Evolutionary conservation across 345 rosid genomes (phyloP).

Genomic region (Lepidium aucheri): DNA sequence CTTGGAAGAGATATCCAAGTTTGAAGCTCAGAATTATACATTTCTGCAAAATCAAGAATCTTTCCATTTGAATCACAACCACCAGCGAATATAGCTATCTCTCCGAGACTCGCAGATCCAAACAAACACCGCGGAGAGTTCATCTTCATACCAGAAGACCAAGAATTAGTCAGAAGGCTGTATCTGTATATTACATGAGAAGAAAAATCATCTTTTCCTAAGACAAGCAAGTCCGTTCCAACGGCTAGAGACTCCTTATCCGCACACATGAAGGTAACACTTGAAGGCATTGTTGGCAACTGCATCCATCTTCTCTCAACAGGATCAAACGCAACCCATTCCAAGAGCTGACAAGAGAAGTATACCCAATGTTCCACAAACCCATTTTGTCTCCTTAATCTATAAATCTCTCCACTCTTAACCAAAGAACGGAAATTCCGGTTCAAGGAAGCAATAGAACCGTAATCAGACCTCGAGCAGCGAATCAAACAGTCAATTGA

Average conservation of each 20-base stretch:
- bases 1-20: constrained; percentile 45
- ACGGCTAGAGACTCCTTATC: constrained; percentile 93
- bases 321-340: constrained; percentile 94
- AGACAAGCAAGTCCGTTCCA: constrained; percentile 88
- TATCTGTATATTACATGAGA: constrained; percentile 77
- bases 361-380: constrained; percentile 87
- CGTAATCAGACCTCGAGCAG: constrained; percentile 82
- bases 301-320: constrained; percentile 65
- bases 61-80: constrained; percentile 21
- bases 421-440: constrained; percentile 56
- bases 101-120: constrained; percentile 91
- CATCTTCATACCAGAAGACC: constrained; percentile 78
- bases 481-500: constrained; percentile 61
- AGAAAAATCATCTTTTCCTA: constrained; percentile 49
- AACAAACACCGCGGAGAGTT: constrained; percentile 82
- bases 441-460: constrained; percentile 63
- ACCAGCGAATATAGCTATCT: constrained; percentile 79
- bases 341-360: constrained; percentile 73
- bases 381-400: constrained; percentile 42
- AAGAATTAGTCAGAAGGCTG: constrained; percentile 69
- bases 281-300: constrained; percentile 65
- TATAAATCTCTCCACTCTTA: constrained; percentile 66
- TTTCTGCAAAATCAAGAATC: constrained; percentile 20
- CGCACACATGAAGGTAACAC: constrained; percentile 58
- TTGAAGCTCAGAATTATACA: constrained; percentile 85